Percentiles rank a stretch among this genome's conserved stretches.
These are phyloP conservation scores for Ustilago cynodontis DNA, from an alignment of 1,284 basidiomycete species.

Conservation along the genomic window DNA sequence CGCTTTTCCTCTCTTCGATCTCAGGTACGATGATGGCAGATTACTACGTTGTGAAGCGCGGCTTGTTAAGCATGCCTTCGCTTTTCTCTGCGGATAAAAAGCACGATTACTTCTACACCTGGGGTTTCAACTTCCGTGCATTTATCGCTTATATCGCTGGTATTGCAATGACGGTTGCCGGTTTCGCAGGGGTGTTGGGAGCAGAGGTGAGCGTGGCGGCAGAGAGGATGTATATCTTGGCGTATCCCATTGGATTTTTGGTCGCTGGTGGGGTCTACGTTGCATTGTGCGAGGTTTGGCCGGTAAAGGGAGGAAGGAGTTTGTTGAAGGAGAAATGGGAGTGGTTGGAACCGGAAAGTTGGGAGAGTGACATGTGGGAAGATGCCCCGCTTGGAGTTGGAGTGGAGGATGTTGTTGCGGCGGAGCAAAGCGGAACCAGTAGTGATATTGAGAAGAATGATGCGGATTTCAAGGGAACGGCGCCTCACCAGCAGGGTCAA, in stretches of 20 bases:
- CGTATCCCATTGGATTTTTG: conserved; percentile 68
- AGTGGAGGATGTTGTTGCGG: neutral
- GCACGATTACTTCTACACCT: conserved; percentile 80
- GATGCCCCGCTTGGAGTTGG: neutral
- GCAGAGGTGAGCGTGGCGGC: conserved; percentile 60
- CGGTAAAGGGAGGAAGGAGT: conserved; percentile 30
- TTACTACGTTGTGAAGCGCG: conserved; percentile 82
- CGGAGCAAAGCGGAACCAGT: neutral
- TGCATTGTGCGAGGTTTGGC: conserved; percentile 53
- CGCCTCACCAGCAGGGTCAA: conserved; percentile 8
- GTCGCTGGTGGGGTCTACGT: conserved; percentile 65
- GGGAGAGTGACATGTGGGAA: conserved; percentile 51
- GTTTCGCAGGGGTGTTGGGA: conserved; percentile 74
- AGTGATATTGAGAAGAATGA: conserved; percentile 34
- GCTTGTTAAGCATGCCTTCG: conserved; percentile 79
- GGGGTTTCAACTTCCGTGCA: conserved; percentile 77
- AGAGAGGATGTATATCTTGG: conserved; percentile 68
- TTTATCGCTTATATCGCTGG: conserved; percentile 80
- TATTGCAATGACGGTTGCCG: conserved; percentile 84
- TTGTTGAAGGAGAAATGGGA: conserved; percentile 21
- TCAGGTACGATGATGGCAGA: conserved; percentile 72
- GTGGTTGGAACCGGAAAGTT: conserved; percentile 50
- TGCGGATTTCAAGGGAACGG: conserved; percentile 16
- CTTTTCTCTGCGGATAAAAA: conserved; percentile 45
- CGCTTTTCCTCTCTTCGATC: conserved; percentile 70